A percentile compares a stretch with the other conserved stretches of the same genome.
Conservation (phyloP, 1,139 yeast species). For the Insectozyma bohioensis region DNA sequence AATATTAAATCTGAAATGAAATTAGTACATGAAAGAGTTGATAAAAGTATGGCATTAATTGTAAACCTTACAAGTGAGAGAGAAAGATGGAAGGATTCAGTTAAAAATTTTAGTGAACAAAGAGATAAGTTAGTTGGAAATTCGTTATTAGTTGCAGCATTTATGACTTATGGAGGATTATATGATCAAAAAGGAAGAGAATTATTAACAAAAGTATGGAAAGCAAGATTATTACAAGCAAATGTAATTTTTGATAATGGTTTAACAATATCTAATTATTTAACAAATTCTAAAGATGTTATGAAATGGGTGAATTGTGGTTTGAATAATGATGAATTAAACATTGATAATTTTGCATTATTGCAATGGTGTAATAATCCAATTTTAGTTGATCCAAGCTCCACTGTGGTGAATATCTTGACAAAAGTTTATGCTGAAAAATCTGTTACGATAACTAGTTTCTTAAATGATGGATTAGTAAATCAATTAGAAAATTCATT, state of each 20-base stretch:
- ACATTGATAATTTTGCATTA: conserved; percentile 65
- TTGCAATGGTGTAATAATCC: conserved; percentile 46
- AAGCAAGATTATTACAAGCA: conserved; percentile 30
- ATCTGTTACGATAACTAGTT: conserved; percentile 61
- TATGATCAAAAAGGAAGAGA: conserved; percentile 55
- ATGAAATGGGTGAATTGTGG: conserved; percentile 55
- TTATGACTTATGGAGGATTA: conserved; percentile 60
- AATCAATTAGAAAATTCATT: conserved; percentile 77
- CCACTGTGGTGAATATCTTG: conserved; percentile 45
- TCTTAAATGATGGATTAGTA: conserved; percentile 65
- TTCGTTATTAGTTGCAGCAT: conserved; percentile 61
- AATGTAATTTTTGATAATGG: conserved; percentile 44
- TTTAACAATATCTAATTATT: conserved; percentile 31
- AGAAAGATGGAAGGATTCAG: conserved; percentile 69
- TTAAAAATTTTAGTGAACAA: conserved; percentile 48
- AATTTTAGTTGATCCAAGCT: conserved; percentile 73
- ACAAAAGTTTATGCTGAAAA: conserved; percentile 27
- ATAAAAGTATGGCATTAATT: conserved; percentile 61
- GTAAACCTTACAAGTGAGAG: conserved; percentile 68
- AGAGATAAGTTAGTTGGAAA: conserved; percentile 61
- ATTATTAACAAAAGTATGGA: conserved; percentile 42
- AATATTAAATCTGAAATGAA: conserved; percentile 69
- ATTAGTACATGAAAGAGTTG: conserved; percentile 58
- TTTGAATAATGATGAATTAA: conserved; percentile 59
- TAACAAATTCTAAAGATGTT: conserved; percentile 39